A percentile compares a stretch with the other conserved stretches of the same genome.
These are phyloP conservation scores for Phaffia tasmanica DNA, from an alignment of 768 basidiomycete genomes.

Conservation along the genomic window DNA sequence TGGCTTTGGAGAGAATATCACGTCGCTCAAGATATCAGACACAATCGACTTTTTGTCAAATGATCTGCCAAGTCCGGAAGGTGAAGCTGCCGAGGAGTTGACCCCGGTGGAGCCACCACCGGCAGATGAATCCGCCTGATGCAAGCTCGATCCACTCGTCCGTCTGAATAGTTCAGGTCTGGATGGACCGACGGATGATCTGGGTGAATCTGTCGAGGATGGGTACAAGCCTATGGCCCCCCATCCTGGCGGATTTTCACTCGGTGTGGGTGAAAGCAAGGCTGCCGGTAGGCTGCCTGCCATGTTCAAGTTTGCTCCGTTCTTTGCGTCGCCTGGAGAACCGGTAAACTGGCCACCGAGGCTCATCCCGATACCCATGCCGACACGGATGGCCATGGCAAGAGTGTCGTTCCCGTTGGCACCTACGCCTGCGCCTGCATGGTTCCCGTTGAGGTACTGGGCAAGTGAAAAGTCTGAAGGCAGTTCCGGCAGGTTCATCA, in stretches of 20 bases:
- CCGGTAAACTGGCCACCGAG: background rate
- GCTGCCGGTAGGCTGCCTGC: background rate
- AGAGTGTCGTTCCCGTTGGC: conserved; percentile 14
- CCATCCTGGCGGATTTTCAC: background rate
- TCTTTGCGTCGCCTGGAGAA: background rate
- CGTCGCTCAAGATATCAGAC: background rate
- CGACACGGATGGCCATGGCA: conserved; percentile 23
- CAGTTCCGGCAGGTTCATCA: conserved; percentile 5
- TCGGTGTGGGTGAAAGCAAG: background rate
- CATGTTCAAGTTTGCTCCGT: background rate
- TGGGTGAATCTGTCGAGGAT: background rate
- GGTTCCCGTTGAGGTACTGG: background rate
- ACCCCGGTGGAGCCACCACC: background rate
- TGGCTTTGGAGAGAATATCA: background rate
- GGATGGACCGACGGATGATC: background rate
- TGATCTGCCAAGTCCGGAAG: background rate
- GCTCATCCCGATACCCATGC: conserved; percentile 25
- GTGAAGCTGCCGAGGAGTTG: background rate
- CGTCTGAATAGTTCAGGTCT: background rate
- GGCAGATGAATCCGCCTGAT: background rate
- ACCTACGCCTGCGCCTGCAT: background rate
- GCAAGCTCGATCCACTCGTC: background rate
- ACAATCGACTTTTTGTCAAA: conserved; percentile 11
- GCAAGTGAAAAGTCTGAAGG: conserved; percentile 12
- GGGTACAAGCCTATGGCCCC: background rate